Evolutionary conservation across 352 stramenopile species (phyloP).

Genomic region (Albugo laibachii): DNA sequence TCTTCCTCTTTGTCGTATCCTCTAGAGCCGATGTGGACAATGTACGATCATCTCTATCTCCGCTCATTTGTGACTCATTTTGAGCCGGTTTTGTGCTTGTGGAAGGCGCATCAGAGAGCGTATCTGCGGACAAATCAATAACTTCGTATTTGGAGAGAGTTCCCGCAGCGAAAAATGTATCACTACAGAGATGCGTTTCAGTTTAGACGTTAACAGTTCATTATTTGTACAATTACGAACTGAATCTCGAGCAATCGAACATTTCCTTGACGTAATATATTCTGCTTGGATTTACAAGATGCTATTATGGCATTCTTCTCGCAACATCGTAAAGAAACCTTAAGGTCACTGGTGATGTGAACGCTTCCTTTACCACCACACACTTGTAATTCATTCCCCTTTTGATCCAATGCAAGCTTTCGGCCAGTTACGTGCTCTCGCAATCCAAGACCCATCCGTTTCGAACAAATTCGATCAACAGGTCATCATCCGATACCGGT

Average conservation of each 20-base stretch:
- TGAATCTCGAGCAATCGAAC: conserved; percentile 22
- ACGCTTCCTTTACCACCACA: conserved; percentile 46
- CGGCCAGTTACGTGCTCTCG: conserved; percentile 61
- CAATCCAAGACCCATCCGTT: conserved; percentile 16
- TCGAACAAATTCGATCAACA: not conserved
- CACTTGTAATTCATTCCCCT: conserved; percentile 30
- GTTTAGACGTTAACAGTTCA: not conserved
- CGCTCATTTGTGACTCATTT: too few species aligned
- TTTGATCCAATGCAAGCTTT: conserved; percentile 17
- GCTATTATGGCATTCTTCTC: conserved; percentile 55
- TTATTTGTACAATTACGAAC: conserved; percentile 1
- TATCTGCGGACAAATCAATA: conserved; percentile 4
- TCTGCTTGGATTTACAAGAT: conserved; percentile 52
- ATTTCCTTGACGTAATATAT: conserved; percentile 49
- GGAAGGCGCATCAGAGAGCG: too few species aligned
- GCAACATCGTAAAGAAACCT: conserved; percentile 56
- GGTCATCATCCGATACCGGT: too few species aligned
- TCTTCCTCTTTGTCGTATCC: conserved; percentile 5
- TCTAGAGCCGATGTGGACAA: not conserved
- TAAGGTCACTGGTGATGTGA: conserved; percentile 30
- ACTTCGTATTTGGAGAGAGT: conserved; percentile 75
- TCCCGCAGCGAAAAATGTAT: conserved; percentile 67
- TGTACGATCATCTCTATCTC: too few species aligned
- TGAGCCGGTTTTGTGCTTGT: too few species aligned
- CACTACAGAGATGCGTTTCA: conserved; percentile 8